Conservation (phyloP, 441 rosid genomes). For the Aquilaria agallochum region DNA sequence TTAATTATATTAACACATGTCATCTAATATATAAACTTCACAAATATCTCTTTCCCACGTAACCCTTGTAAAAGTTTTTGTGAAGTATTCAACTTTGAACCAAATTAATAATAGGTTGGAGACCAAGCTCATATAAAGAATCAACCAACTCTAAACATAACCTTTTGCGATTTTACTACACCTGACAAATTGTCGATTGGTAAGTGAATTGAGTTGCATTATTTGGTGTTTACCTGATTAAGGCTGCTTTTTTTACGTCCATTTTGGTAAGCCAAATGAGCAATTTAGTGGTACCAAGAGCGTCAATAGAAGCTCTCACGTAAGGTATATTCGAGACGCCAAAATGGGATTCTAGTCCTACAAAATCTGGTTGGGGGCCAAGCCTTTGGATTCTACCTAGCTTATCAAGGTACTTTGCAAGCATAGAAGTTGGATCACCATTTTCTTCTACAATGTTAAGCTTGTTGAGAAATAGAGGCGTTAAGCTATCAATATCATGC, state of each 20-base stretch:
- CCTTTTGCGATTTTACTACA: no score
- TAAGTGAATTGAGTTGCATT: no score
- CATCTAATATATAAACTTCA: neutral
- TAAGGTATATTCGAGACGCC: constrained; percentile 45
- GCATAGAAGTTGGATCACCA: constrained; percentile 1
- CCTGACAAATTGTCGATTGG: no score
- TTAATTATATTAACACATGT: no score
- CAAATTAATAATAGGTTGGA: no score
- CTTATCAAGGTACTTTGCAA: constrained; percentile 7
- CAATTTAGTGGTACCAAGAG: constrained; percentile 44
- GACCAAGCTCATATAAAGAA: no score
- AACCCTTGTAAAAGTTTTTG: no score
- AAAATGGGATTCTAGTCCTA: constrained; percentile 75
- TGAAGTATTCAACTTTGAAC: no score
- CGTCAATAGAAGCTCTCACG: constrained; percentile 64
- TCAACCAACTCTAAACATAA: no score
- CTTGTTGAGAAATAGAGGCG: constrained; percentile 11
- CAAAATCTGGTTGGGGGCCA: constrained; percentile 16
- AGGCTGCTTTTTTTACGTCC: constrained; percentile 36
- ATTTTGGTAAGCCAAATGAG: constrained; percentile 87
- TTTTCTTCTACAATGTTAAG: constrained; percentile 6
- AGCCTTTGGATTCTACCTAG: neutral
- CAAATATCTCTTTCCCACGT: no score
- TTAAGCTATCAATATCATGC: neutral
- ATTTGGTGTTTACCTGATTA: constrained; percentile 26